phyloP scores from a whole-genome alignment of 2,329 filamentous ascomycete genomes.

The Pseudogymnoascus sp. region DNA sequence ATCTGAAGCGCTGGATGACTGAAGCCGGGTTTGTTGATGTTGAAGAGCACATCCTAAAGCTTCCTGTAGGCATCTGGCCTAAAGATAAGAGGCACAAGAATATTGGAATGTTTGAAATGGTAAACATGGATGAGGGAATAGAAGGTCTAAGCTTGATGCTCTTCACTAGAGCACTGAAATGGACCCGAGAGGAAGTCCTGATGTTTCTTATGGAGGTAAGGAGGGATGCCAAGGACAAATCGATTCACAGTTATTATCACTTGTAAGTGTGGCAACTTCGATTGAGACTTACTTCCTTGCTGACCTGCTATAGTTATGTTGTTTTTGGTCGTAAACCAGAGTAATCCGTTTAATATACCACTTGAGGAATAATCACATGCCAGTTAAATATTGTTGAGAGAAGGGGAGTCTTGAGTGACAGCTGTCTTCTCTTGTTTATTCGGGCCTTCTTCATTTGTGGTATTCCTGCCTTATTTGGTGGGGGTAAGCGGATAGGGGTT shows the following conservation, averaged over 20 bases:
- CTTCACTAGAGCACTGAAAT: neutral
- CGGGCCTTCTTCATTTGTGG: neutral
- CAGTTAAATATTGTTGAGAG: neutral
- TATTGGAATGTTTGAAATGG: slow-evolving; percentile 25
- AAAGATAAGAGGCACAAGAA: slow-evolving; percentile 36
- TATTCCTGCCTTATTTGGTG: too few relatives aligned
- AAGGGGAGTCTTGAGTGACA: neutral
- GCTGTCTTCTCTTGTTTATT: neutral
- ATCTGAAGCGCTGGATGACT: neutral
- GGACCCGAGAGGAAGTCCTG: neutral
- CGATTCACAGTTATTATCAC: neutral
- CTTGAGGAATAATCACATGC: neutral
- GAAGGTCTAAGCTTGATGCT: neutral
- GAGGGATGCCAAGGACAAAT: neutral
- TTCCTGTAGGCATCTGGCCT: slow-evolving; percentile 41
- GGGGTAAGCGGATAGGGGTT: too few relatives aligned
- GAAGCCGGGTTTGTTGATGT: slow-evolving; percentile 35
- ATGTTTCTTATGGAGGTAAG: neutral
- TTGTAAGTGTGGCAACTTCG: neutral
- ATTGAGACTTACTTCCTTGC: neutral
- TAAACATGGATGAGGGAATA: neutral
- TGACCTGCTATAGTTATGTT: neutral
- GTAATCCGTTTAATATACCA: neutral
- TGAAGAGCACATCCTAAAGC: slow-evolving; percentile 31
- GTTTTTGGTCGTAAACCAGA: neutral